Evolutionary conservation across 2,329 filamentous ascomycete species (phyloP), one percentile per base, ranked within the genome.

Genomic region (Amauroascus verrucosus): DNA sequence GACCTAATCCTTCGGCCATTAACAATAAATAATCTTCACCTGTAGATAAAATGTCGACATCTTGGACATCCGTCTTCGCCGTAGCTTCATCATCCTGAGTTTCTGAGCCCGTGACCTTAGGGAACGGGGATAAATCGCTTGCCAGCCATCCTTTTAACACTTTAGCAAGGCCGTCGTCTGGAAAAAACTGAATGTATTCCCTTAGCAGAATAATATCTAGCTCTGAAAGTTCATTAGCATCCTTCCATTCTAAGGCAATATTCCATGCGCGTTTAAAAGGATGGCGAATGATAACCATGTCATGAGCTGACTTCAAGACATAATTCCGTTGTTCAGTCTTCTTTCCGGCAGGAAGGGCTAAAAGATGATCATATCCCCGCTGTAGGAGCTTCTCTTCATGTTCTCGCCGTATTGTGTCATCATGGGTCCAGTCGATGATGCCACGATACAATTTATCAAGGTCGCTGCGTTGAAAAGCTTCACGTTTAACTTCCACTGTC

Each of bases 261-360:
- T 88, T 85, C 94, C 94, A 98, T 0, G 93, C 93, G 14, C 94
- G 76, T 58, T 84, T 81, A 70, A 85, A 95, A 0, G 88, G 87
- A 61, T 97, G 89, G 62, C 91, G 90, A 66, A 98, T 93, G 56
- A 95, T 86, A 56, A 98, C 91, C 86, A 98, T 95, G 57, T 91
- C 93, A 58, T 84, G 82, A 0, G 91, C 89, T 50, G 93, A 74
- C 56, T 85, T 84, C 62, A 85, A 71, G 0, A 95, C 84, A 58
- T 85, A 83, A 33, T 81, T 74, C 24, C 86, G 79, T 67, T 94
- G 89, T 16, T 75, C 69, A 0, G 71, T 65, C 69, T 97, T 97
- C 54, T 82, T 73, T 2, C 83, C 81, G 1, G 76, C 56, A 2
- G 84, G 80, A 14, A 88, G 75, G 26, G 86, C 83, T 7, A 85